Evolutionary conservation across 768 basidiomycete species (phyloP).

Genomic region (Lactarius sp.): DNA sequence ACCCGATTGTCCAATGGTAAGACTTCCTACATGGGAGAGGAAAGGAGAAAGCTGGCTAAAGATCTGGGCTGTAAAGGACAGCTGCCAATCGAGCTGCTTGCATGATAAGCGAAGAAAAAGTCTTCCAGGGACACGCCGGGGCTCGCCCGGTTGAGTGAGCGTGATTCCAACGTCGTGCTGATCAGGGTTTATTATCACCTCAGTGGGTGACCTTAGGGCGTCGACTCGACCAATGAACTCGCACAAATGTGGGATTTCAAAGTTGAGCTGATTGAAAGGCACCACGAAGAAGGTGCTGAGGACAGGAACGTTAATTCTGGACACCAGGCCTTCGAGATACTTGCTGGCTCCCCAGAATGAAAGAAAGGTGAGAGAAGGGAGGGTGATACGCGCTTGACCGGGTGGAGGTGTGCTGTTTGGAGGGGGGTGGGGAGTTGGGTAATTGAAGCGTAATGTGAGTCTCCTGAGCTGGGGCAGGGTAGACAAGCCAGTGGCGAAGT

Average conservation of each 20-base stretch:
- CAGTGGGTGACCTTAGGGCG: not conserved
- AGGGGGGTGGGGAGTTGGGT: not conserved
- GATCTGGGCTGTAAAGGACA: slow-evolving; percentile 2
- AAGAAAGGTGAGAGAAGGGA: not conserved
- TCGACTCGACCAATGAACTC: not conserved
- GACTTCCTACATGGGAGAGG: not conserved
- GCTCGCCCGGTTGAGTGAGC: not conserved
- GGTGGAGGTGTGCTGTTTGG: not conserved
- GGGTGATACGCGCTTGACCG: not conserved
- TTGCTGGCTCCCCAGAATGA: not conserved
- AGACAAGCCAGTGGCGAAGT: not conserved
- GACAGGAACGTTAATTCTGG: not conserved
- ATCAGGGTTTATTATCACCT: not conserved
- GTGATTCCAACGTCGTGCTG: too few species aligned
- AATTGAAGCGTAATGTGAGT: not conserved
- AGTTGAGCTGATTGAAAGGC: not conserved
- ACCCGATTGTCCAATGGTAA: not conserved
- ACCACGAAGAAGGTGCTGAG: not conserved
- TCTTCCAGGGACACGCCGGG: not conserved
- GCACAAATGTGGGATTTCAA: slow-evolving; percentile 1
- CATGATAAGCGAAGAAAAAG: not conserved
- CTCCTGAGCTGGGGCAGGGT: not conserved
- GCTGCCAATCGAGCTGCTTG: not conserved
- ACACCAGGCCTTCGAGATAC: slow-evolving; percentile 8
- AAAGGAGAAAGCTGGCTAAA: not conserved